Evolutionary conservation across 768 basidiomycete species (phyloP), one percentile per base, ranked within the genome.

Genomic region (Amanita polypyramis): DNA sequence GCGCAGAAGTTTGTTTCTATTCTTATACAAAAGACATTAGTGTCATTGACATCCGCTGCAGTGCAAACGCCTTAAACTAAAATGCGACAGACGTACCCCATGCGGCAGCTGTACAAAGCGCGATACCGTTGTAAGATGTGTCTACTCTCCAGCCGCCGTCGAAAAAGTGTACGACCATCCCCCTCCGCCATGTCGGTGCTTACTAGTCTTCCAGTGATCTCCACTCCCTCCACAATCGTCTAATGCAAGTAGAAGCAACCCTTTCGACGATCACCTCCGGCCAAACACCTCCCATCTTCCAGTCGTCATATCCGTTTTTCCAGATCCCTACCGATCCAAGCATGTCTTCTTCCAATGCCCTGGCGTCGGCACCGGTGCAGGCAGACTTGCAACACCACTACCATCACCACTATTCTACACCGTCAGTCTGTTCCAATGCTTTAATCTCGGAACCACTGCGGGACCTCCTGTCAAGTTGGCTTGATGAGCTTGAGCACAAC

Each of bases 1-100:
- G 85, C 54, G 85, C 82, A 60, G 85, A 88, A 78, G 85, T 85
- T 29, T 27, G 44, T 45, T 30, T 27, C 41, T 20, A 33, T 45
- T 36, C 14, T 43, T 48, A 15, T 38, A 45, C 29, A 38, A 39
- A 5, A 38, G 41, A 47, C 51, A 47, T 47, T 20, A 20, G 11
- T 4, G 32, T 33, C 25, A 47, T 44, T 41, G 15, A 14, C 33
- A 49, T 51, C 47, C 52, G 50, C 14, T 41, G 35, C 59, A 91
- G 84, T 92, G 88, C 69, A 91, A 91, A 62, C 85, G 88, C 3
- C 72, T 91, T 45, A 92, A 92, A 56, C 73, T 91, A 45, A 88
- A 82, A 67, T 92, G 88, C 59, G 88, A 91, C 65, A 70, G 88
- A 33, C 75, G 81, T 17, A 77, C 72, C 2, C 88, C 88, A 0